phyloP scores from a whole-genome alignment of 78 protist genomes.

The Speleostelium caveatum region DNA sequence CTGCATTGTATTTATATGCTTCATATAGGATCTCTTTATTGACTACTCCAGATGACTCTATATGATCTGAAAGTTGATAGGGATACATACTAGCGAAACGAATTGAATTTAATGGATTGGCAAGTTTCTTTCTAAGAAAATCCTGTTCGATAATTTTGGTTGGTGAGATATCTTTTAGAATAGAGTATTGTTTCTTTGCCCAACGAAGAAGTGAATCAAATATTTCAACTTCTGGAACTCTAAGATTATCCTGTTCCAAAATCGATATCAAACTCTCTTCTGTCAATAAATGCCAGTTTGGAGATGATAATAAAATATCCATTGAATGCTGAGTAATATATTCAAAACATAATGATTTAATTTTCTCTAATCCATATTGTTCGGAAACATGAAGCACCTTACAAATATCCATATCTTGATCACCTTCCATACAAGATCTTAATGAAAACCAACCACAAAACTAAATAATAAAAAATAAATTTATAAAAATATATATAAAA shows the following conservation, averaged over 20 bases:
- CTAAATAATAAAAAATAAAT: no score
- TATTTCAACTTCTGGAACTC: constrained; percentile 75
- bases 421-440: constrained; percentile 44
- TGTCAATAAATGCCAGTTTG: constrained; percentile 65
- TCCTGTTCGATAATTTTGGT: not conserved
- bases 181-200: constrained; percentile 62
- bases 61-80: constrained; percentile 39
- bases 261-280: constrained; percentile 42
- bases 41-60: constrained; percentile 20
- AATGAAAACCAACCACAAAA: constrained; percentile 68
- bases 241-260: constrained; percentile 51
- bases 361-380: constrained; percentile 47
- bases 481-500: no score
- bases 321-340: constrained; percentile 68
- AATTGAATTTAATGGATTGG: constrained; percentile 39
- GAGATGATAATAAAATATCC: constrained; percentile 55
- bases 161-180: constrained; percentile 13
- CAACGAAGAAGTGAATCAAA: constrained; percentile 55
- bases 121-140: constrained; percentile 33
- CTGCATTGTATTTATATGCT: constrained; percentile 54
- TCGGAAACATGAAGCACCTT: constrained; percentile 42
- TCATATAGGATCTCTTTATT: constrained; percentile 59
- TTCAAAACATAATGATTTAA: constrained; percentile 40
- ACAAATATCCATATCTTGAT: constrained; percentile 55
- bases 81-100: constrained; percentile 73